Conservation (phyloP, 305 asterid genomes). For the Salvia sclarea region DNA sequence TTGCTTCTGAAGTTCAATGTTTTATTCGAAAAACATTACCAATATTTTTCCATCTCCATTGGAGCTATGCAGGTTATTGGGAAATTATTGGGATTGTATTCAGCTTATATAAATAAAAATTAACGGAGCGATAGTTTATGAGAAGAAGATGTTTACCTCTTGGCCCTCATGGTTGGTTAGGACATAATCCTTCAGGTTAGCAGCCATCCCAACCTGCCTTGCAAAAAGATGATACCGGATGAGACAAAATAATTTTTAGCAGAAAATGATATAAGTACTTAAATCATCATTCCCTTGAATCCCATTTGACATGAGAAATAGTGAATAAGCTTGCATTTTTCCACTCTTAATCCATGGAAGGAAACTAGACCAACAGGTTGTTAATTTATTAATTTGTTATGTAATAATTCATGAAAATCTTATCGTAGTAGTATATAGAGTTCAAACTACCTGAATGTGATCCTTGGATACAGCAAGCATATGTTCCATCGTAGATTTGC, state of each 20-base stretch:
- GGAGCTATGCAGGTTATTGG: neutral
- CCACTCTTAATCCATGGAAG: neutral
- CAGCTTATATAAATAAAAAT: neutral
- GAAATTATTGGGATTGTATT: neutral
- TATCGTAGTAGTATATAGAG: neutral
- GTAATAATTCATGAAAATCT: neutral
- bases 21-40: neutral
- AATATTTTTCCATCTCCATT: neutral
- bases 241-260: conserved; percentile 8
- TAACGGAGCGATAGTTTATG: neutral
- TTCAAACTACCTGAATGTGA: conserved; percentile 75
- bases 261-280: neutral
- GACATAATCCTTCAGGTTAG: conserved; percentile 74
- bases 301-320: neutral
- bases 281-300: neutral
- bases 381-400: neutral
- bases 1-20: neutral
- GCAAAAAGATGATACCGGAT: neutral
- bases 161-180: conserved; percentile 65
- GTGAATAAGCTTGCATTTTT: neutral
- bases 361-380: neutral
- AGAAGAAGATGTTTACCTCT: conserved; percentile 54
- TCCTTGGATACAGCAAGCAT: conserved; percentile 78
- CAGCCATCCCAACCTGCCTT: conserved; percentile 87
- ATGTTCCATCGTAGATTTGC: conserved; percentile 50